phyloP scores from a whole-genome alignment of 2,329 filamentous ascomycete species.

The Trichoderma sp. region DNA sequence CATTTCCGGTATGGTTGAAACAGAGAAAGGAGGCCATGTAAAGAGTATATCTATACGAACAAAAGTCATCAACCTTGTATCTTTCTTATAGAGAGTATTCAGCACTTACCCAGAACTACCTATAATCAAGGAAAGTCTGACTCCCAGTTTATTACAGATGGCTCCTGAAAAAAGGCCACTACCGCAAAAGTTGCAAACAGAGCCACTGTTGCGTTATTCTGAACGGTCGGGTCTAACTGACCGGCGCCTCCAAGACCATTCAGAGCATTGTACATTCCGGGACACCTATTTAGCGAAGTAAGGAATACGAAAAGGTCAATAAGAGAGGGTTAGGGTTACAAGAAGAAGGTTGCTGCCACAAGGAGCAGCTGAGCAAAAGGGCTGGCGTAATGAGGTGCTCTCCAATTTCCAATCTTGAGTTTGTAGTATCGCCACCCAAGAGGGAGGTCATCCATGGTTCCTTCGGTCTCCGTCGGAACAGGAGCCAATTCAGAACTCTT shows the following conservation, averaged over 20 bases:
- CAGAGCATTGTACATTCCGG: conserved; percentile 72
- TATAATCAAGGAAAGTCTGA: conserved; percentile 66
- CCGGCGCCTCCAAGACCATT: conserved; percentile 64
- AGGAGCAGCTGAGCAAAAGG: background rate
- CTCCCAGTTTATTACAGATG: conserved; percentile 53
- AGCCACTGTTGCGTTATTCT: no score
- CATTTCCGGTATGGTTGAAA: conserved; percentile 69
- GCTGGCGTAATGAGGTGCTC: background rate
- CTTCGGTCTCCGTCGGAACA: no score
- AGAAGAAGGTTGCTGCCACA: no score
- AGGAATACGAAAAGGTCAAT: background rate
- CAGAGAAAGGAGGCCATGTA: conserved; percentile 71
- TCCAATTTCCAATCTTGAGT: background rate
- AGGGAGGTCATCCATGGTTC: background rate
- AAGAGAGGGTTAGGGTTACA: no score
- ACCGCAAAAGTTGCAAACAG: background rate
- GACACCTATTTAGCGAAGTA: conserved; percentile 45
- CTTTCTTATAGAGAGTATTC: conserved; percentile 29
- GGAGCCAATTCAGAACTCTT: no score
- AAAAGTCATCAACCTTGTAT: conserved; percentile 43
- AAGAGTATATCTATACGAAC: conserved; percentile 72
- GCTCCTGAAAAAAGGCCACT: background rate
- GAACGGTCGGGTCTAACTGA: conserved; percentile 32
- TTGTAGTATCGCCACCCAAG: background rate
- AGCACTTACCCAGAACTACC: conserved; percentile 72